Conservation (phyloP, 805 yeast genomes). For the Grigorovia humatica region DNA sequence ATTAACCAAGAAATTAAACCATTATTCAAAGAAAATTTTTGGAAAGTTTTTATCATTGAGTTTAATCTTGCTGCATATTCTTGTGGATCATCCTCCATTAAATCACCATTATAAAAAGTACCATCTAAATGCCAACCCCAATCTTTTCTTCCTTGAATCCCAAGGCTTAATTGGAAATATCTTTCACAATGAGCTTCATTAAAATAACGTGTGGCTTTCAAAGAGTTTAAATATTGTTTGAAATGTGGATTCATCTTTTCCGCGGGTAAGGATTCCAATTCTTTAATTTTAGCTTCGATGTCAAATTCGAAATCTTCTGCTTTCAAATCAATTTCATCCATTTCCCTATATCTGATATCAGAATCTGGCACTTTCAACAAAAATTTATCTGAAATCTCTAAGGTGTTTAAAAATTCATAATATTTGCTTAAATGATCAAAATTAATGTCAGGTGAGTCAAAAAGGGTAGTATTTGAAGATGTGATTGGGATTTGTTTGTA, state of each 20-base stretch:
- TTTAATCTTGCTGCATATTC: slow-evolving; percentile 23
- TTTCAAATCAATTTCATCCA: slow-evolving; percentile 10
- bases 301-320: slow-evolving; percentile 24
- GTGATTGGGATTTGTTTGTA: not conserved
- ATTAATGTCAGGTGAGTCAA: slow-evolving; percentile 4
- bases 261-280: slow-evolving; percentile 14
- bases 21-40: slow-evolving; percentile 36
- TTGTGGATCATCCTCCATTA: slow-evolving; percentile 14
- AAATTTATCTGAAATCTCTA: slow-evolving; percentile 4
- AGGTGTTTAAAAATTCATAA: slow-evolving; percentile 11
- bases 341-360: slow-evolving; percentile 7
- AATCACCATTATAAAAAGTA: slow-evolving; percentile 46
- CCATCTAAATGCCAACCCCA: slow-evolving; percentile 42
- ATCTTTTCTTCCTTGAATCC: not conserved
- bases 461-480: not conserved
- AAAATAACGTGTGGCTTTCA: slow-evolving; percentile 25
- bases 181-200: slow-evolving; percentile 29
- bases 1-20: slow-evolving; percentile 51
- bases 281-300: slow-evolving; percentile 16
- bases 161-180: slow-evolving; percentile 25
- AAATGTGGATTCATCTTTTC: slow-evolving; percentile 13
- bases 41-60: slow-evolving; percentile 42
- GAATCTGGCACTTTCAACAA: slow-evolving; percentile 10
- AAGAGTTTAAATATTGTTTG: slow-evolving; percentile 25
- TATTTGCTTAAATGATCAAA: slow-evolving; percentile 16